Conservation (phyloP, 2,329 filamentous ascomycete genomes). For the Colletotrichum horii region DNA sequence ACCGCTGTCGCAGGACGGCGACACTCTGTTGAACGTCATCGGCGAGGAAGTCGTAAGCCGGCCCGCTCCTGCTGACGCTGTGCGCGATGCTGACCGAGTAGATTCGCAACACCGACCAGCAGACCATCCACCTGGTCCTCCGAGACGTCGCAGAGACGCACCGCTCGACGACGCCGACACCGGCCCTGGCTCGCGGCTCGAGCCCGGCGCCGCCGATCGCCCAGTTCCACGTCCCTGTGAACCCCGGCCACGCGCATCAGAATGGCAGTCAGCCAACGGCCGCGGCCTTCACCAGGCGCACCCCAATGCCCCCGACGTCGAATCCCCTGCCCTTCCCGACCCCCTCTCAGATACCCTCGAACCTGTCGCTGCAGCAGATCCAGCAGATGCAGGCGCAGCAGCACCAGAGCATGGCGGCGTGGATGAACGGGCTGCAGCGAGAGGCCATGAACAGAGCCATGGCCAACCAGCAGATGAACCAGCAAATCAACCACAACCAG, state of each 20-base stretch:
- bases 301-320: conserved; percentile 30
- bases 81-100: conserved; percentile 3
- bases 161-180: conserved; percentile 25
- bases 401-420: conserved; percentile 48
- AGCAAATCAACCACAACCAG: conserved; percentile 51
- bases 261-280: conserved; percentile 33
- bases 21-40: conserved; percentile 63
- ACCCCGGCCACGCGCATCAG: conserved; percentile 22
- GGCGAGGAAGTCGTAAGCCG: conserved; percentile 56
- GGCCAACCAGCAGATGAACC: conserved; percentile 47
- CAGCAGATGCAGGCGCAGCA: conserved; percentile 32
- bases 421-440: conserved; percentile 52
- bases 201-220: conserved; percentile 26
- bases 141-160: conserved; percentile 41
- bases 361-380: conserved; percentile 20
- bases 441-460: conserved; percentile 48
- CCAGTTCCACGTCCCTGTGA: conserved; percentile 13
- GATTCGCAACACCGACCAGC: conserved; percentile 37
- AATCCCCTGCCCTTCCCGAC: conserved; percentile 34
- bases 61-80: background rate
- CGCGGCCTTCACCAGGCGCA: conserved; percentile 30
- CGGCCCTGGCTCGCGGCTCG: conserved; percentile 25
- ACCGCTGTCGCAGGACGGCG: conserved; percentile 56
- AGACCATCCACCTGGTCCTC: conserved; percentile 60
- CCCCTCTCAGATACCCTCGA: conserved; percentile 29